Evolutionary conservation across 805 yeast genomes (phyloP), one percentile per base, ranked within the genome.

Genomic region (Wickerhamiella azyma): DNA sequence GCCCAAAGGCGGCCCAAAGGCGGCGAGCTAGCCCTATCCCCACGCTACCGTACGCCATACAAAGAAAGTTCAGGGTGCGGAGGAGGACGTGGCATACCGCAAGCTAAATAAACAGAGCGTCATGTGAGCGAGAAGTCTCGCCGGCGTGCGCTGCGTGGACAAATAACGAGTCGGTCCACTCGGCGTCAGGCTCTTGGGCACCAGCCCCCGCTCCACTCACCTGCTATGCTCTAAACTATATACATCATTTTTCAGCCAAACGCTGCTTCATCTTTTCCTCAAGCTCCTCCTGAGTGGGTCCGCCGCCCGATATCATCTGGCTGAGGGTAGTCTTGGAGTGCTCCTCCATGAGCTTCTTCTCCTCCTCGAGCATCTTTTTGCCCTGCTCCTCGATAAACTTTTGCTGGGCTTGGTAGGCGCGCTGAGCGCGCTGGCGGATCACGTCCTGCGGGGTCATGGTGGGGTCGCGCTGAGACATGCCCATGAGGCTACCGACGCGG

Each of bases 351-450:
- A 84, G 75, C 53, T 60, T 60, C 60, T 68, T 66, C 55, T 67
- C 71, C 54, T 69, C 69, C 58, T 79, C 80, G 49, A 69, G 52
- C 58, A 68, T 55, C 60, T 66, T 64, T 50, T 66, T 66, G 38
- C 70, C 85, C 65, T 89, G 94, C 68, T 88, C 95, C 58, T 81
- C 85, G 55, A 86, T 72, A 57, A 84, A 70, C 64, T 81, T 77
- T 66, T 79, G 78, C 77, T 85, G 82, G 55, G 78, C 77, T 56
- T 80, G 78, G 63, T 85, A 89, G 63, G 84, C 85, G 67, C 77
- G 76, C 65, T 85, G 94, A 56, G 95, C 96, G 61, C 84, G 89
- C 61, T 85, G 94, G 62, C 96, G 81, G 54, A 88, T 78, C 47
- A 77, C 62, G 65, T 89, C 98, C 61, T 86, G 73, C 26, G 95